Percentiles rank a stretch among this genome's conserved stretches.
Evolutionary conservation across 768 basidiomycete genomes (phyloP).

Genomic region (Tulasnella sp.): DNA sequence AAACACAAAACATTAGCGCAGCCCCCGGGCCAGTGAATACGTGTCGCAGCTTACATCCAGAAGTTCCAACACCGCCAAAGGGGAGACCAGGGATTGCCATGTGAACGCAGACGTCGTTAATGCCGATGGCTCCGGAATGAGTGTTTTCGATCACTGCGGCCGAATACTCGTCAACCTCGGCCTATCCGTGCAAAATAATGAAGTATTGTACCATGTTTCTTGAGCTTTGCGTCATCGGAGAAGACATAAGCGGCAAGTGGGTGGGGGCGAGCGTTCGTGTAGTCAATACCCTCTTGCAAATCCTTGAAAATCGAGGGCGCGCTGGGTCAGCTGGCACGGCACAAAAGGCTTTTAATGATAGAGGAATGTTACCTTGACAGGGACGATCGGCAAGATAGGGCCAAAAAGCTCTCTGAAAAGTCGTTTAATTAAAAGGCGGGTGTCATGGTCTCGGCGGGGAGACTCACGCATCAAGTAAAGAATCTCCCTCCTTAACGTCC

Average conservation of each 20-base stretch:
- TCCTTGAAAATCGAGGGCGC: conserved; percentile 28
- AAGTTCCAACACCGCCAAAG: conserved; percentile 68
- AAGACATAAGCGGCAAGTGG: conserved; percentile 79
- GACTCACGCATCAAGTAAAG: conserved; percentile 69
- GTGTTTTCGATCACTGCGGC: conserved; percentile 62
- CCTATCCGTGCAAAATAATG: not conserved
- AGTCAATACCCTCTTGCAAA: conserved; percentile 66
- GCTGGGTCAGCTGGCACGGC: not conserved
- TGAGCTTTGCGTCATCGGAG: conserved; percentile 53
- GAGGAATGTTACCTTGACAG: conserved; percentile 45
- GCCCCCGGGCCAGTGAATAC: not conserved
- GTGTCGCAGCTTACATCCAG: conserved; percentile 55
- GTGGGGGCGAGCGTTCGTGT: conserved; percentile 60
- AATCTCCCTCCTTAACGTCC: conserved; percentile 44
- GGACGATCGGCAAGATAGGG: conserved; percentile 70
- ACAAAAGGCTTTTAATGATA: not conserved
- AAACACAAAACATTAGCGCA: not conserved
- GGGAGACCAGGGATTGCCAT: conserved; percentile 56
- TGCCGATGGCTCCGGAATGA: conserved; percentile 61
- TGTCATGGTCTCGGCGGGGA: not conserved
- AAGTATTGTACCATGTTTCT: conserved; percentile 51
- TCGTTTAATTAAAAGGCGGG: not conserved
- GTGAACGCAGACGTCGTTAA: conserved; percentile 69
- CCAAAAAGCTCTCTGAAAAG: conserved; percentile 72
- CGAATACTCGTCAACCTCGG: not conserved